These are phyloP conservation scores for Scolecobasidium constrictum DNA, from an alignment of 2,329 filamentous ascomycete species.

Conservation along the genomic window DNA sequence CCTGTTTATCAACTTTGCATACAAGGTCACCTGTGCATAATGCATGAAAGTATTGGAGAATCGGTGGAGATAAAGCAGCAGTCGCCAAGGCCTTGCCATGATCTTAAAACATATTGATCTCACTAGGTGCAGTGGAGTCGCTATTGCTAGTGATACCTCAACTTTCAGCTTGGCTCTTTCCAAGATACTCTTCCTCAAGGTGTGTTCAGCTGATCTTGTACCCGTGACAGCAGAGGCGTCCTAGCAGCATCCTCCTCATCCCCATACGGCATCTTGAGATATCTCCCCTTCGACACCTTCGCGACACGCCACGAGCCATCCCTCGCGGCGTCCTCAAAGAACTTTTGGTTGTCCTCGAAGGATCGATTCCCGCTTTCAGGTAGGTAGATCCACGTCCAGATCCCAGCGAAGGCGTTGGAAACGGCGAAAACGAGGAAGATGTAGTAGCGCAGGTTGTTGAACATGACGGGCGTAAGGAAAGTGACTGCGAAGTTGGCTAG, in stretches of 20 bases:
- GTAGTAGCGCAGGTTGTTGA: conserved; percentile 49
- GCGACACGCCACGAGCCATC: conserved; percentile 42
- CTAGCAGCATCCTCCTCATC: conserved; percentile 30
- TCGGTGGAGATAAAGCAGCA: no score
- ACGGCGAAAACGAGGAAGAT: conserved; percentile 46
- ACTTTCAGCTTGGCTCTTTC: no score
- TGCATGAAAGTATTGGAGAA: no score
- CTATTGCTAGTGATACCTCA: no score
- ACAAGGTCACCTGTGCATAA: no score
- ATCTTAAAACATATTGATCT: no score
- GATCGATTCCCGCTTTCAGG: conserved; percentile 47
- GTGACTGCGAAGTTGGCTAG: conserved; percentile 48
- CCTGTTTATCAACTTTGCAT: no score
- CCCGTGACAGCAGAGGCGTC: conserved; percentile 32
- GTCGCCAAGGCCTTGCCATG: no score
- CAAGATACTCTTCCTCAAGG: no score
- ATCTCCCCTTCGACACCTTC: conserved; percentile 43
- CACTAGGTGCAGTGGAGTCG: no score
- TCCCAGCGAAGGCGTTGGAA: conserved; percentile 44
- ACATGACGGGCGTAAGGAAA: conserved; percentile 45
- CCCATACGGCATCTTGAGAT: conserved; percentile 30
- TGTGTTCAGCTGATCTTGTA: conserved; percentile 30
- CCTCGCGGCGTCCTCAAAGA: conserved; percentile 43
- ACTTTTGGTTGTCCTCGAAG: conserved; percentile 50
- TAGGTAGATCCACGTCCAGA: conserved; percentile 41